Base-by-base conservation (phyloP, 495 filamentous ascomycete genomes). In the Annulohypoxylon bovei region DNA sequence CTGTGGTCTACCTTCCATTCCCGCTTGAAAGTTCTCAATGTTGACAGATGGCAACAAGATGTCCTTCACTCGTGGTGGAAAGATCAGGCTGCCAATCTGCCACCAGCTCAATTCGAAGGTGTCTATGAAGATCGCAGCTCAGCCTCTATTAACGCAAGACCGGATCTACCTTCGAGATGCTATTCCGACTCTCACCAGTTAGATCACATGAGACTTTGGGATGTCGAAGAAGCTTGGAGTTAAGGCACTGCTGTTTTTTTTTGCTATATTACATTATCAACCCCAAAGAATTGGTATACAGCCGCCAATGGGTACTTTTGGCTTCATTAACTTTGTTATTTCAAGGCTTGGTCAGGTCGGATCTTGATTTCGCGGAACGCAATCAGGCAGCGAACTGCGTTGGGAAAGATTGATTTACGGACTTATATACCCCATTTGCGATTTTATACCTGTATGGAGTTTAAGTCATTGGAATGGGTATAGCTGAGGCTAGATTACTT, bases 31-130 rank as follows among this genome's bases (percentile, higher is more conserved):
- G 78, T 83, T 27, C 68, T 75, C 16, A 80, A 83, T 58, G 52
- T 77, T 8, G 72, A 80, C 39, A 70, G 76, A 18, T 85, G 83
- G 83, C 81, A 85, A 65, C 73, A 79, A 46, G 80, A 85, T 46
- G 83, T 85, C 5, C 71, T 85, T 40, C 75, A 75, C 37, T 70
- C 74, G 35, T 85, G 83, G 83, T 78, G 76, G 55, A 68, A 69
- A 47, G 83, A 85, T 55, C 76, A 76, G 9, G 72, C 78, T 23
- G 73, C 75, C 16, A 75, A 71, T 35, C 50, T 58, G 30, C 65
- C 67, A 2, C 52, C 76, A 1, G 28, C 53, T 16, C 50, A 63
- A 22, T 74, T 78, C 23, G 67, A 73, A 8, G 72, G 75, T 30
- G 62, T 44, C 1, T 55, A 66, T 20, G 73, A 74, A 52, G 70